Base-by-base conservation (phyloP, 2,329 filamentous ascomycete species). In the Monosporascus ibericus region DNA sequence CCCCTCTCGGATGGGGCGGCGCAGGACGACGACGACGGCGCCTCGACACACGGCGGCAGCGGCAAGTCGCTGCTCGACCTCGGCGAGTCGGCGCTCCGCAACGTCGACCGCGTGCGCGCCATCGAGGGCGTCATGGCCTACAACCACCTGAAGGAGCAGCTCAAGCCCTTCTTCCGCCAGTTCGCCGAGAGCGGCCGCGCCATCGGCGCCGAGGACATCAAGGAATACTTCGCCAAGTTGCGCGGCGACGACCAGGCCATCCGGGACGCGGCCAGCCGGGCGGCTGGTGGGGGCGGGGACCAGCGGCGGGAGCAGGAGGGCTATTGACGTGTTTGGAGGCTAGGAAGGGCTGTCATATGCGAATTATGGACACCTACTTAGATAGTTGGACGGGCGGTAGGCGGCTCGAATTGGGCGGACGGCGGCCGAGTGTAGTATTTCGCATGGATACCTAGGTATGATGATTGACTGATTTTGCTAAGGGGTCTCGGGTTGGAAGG, bases 71-170 rank as follows among this genome's bases (percentile, higher is more conserved):
- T 99, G 2, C 84, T 95, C 36, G 92, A 97, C 48, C 88, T 91
- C 18, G 94, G 94, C 47, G 94, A 99, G 72, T 92, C 90, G 47
- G 92, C 92, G 0, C 79, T 99, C 27, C 90, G 86, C 67, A 95
- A 90, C 63, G 86, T 99, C 52, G 94, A 99, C 67, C 88, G 94
- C 2, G 92, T 97, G 7, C 81, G 86, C 15, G 94, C 94, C 5
- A 96, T 99, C 52, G 89, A 99, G 69, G 94, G 94, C 17, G 92
- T 95, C 46, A 96, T 97, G 91, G 92, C 92, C 0, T 99, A 97
- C 72, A 96, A 97, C 64, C 88, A 95, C 63, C 80, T 99, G 55
- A 94, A 95, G 66, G 92, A 97, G 65, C 92, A 92, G 67, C 84
- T 99, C n/a, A 96, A 92, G 75, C 86, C 86, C 0, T 97, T 99